Base-by-base conservation (phyloP, 1,284 basidiomycete genomes). In the Microbotryum lychnidis-dioicae region DNA sequence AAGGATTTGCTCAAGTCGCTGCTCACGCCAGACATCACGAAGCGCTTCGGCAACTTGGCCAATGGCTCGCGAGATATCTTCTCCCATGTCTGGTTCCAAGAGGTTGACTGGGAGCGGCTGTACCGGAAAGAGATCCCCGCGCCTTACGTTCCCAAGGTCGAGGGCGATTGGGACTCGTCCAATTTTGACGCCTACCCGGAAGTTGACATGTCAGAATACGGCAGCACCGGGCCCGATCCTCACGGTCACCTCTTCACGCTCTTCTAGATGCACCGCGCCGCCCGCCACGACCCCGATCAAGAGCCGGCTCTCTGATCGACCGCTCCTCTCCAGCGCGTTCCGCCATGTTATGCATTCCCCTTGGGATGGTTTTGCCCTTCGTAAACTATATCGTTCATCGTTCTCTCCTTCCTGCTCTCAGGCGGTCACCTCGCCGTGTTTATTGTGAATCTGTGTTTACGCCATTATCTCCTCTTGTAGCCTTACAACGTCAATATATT, bases 61-160 rank as follows among this genome's bases (percentile, higher is more conserved):
- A 83, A 90, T 66, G 94, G 93, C n/a, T 89, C 89, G 18, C 86
- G 86, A 33, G 94, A 97, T 75, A 92, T 98, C 63, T 97, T 97
- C 72, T 85, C 85, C 10, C 94, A 97, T 74, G 81, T 84, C n/a
- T 97, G 94, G 94, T 97, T 97, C 73, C 81, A 84, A 52, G 96
- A 98, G 76, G 94, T 98, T 23, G 89, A 94, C 70, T 98, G 94
- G 94, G 83, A 84, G 62, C 84, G 86, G 75, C 78, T 98, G 59
- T 83, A 83, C 71, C 81, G 82, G 56, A 80, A 91, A 64, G 91
- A 97, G 73, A 97, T 98, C 60, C 89, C 88, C 3, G 92, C 94
- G n/a, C 94, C 94, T 6, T 98, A 96, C 76, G 78, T 97, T 52
- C 93, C 94, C 8, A 69, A 69, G 58, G 73, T 77, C 21, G 71